Evolutionary conservation across 352 stramenopile species (phyloP), one percentile per base, ranked within the genome.

Genomic region (Chrysophaeum taylorii): DNA sequence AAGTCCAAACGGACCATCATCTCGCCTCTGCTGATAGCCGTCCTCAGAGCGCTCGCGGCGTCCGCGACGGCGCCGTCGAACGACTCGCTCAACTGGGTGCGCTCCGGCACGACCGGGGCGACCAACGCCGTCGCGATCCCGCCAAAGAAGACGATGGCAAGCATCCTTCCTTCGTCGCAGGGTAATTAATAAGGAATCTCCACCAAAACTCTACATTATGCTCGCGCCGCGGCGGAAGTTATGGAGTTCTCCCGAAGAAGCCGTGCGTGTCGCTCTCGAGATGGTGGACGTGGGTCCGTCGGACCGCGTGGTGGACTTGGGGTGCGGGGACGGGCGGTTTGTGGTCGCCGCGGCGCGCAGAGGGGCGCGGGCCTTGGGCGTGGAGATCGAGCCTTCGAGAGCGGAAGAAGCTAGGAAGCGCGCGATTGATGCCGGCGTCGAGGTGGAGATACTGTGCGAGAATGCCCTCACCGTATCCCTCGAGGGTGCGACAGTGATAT

Each of bases 301-400:
- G 39, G 81, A 87, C 68, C 73, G 87, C n/a, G 75, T 88, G 21
- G 86, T 85, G 70, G 83, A 88, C 73, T 61, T 88, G 48, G 83
- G 83, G 27, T 86, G 81, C 69, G 81, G 83, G 23, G 83, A 88
- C 75, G 81, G 77, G 2, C 53, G 80, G 15, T 69, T 88, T 21
- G 37, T 88, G 7, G 64, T 84, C 21, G 41, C 39, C 16, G 80
- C 81, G 5, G 48, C 72, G 71, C 14, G 66, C 2, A 31, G 57
- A 9, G 57, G 57, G 33, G 57, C 57, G 2, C 33, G 21, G 2
- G 57, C 35, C 2, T 9, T 66, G 1, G 57, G 57, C 57, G 57
- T 66, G 33, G 57, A 66, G 35, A 31, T 66, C 57, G 57, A 66
- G 12, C 33, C 57, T 18, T 12, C 1, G 14, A 18, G 41, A 18